Conservation (phyloP, 371 early-diverging fungal genomes). For the Mortierella sp. region DNA sequence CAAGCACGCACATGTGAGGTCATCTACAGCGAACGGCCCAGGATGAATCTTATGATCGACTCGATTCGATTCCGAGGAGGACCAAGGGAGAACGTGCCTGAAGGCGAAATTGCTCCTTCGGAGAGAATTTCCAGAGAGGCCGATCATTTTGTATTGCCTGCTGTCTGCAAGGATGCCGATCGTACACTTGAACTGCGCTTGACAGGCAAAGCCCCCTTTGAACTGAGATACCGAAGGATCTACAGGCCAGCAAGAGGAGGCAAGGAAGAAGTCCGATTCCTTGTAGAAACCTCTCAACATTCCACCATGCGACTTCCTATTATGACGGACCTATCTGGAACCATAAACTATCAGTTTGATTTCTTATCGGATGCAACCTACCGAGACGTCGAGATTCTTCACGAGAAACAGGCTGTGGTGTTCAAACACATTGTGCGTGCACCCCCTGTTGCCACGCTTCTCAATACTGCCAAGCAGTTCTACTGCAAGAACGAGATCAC, state of each 20-base stretch:
- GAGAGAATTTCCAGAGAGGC: slow-evolving; percentile 32
- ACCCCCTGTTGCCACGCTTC: slow-evolving; percentile 27
- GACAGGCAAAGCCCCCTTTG: slow-evolving; percentile 45
- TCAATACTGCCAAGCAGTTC: slow-evolving; percentile 32
- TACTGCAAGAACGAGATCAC: slow-evolving; percentile 43
- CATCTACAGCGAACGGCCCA: slow-evolving; percentile 37
- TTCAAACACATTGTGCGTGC: slow-evolving; percentile 35
- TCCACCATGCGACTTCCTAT: slow-evolving; percentile 46
- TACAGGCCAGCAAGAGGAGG: slow-evolving; percentile 21
- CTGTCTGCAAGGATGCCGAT: slow-evolving; percentile 40
- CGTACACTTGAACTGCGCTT: slow-evolving; percentile 38
- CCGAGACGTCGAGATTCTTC: slow-evolving; percentile 27
- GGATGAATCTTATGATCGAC: slow-evolving; percentile 48
- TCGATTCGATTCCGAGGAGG: slow-evolving; percentile 51
- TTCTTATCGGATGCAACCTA: slow-evolving; percentile 36
- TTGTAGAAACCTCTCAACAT: slow-evolving; percentile 19
- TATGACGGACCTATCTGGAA: slow-evolving; percentile 27
- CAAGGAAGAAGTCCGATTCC: slow-evolving; percentile 1
- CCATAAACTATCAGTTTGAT: slow-evolving; percentile 22
- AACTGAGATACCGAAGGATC: slow-evolving; percentile 22
- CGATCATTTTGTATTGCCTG: slow-evolving; percentile 25
- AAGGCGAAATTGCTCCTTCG: slow-evolving; percentile 43
- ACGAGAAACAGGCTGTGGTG: slow-evolving; percentile 25
- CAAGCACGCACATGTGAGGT: slow-evolving; percentile 37
- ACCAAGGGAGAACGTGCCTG: slow-evolving; percentile 35